phyloP scores from a whole-genome alignment of 139 green algal genomes.

The Micractinium conductrix region DNA sequence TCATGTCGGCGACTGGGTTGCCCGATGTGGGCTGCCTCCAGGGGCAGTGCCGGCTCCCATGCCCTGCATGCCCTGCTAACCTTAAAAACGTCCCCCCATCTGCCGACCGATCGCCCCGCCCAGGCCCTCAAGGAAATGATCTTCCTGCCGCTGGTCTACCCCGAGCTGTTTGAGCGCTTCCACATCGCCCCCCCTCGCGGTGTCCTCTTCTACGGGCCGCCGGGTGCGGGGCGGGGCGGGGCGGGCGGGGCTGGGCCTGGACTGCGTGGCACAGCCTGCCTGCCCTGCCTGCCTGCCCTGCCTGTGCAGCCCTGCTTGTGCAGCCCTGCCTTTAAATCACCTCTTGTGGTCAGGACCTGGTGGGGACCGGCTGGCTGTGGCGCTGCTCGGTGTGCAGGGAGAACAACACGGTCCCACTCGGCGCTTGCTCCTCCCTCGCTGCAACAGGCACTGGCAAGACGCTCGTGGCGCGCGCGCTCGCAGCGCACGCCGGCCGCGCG shows the following conservation, averaged over 20 bases:
- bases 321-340: neutral
- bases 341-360: neutral
- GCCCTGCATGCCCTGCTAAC: too few species aligned
- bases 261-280: too few species aligned
- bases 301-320: neutral
- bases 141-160: slow-evolving; percentile 96
- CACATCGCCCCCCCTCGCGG: slow-evolving; percentile 84
- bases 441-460: slow-evolving; percentile 91
- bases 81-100: too few species aligned
- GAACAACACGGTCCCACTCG: too few species aligned
- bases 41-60: too few species aligned
- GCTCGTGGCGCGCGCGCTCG: slow-evolving; percentile 90
- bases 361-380: too few species aligned
- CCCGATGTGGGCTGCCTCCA: too few species aligned
- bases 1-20: too few species aligned
- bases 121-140: slow-evolving; percentile 96
- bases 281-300: too few species aligned
- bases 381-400: too few species aligned
- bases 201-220: slow-evolving; percentile 94
- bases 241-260: neutral
- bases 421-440: neutral
- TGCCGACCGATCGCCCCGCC: too few species aligned
- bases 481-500: slow-evolving; percentile 69
- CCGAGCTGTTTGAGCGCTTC: slow-evolving; percentile 93
- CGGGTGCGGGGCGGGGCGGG: slow-evolving; percentile 41